Base-by-base conservation (phyloP, 2,329 filamentous ascomycete species). In the Drechslera avenae region DNA sequence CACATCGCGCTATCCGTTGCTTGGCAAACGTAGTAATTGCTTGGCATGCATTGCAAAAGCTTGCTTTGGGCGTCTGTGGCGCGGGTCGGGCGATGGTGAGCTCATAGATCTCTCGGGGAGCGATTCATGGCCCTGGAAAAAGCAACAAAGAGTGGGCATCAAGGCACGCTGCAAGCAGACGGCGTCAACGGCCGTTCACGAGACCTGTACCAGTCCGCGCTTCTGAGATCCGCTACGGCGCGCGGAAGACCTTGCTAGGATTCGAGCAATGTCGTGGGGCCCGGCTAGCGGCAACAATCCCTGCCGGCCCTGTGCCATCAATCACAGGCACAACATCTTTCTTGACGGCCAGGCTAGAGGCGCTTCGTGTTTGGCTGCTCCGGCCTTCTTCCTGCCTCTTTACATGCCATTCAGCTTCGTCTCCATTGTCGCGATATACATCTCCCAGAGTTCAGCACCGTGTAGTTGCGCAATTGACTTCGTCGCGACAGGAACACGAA, bases 281-380 rank as follows among this genome's bases (percentile, higher is more conserved):
- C 28, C 58, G 58, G 58, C 51, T 57, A 57, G 52, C 54, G 54
- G 54, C 51, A 52, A 14, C 23, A 23, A 57, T 50, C 59, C 59
- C 52, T 57, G 56, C 33, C 46, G 37, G 21, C 40, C 16, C 34
- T 42, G 52, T 56, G 54, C 46, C 44, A 45, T 50, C 47, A 52
- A 50, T 52, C 43, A 49, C 52, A 55, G 45, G 43, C 49, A 57
- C 42, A 57, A 55, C 40, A 39, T 28, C 49, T 57, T 57, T 59
- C 49, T 39, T 47, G 46, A 40, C 46, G 40, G 28, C 18, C 18
- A 46, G 17, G 14, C 39, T 39, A 34, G 30, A 31, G 33, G 36
- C 34, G 41, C 40, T 34, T 47, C 48, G 26, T 33, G 16, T 46
- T 55, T 46, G 34, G 36, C 39, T 46, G 39, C 49, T 23, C 39